phyloP scores from a whole-genome alignment of 2,329 filamentous ascomycete genomes.

The Arthrobotrys iridis region DNA sequence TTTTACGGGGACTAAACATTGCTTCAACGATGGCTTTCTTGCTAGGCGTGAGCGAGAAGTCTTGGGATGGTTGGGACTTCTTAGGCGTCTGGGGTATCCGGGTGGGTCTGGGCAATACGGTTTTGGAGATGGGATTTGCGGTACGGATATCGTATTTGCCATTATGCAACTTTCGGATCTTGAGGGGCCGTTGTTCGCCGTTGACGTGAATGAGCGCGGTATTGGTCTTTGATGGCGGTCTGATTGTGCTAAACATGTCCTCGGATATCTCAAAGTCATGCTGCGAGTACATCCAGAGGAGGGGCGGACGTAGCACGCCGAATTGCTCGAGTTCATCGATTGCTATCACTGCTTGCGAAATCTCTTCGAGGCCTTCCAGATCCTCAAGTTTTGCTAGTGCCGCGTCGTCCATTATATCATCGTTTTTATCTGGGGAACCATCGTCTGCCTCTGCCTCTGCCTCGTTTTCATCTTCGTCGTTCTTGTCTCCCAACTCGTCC shows the following conservation, averaged over 20 bases:
- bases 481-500: slow-evolving; percentile 65
- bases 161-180: slow-evolving; percentile 6
- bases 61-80: slow-evolving; percentile 30
- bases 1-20: slow-evolving; percentile 50
- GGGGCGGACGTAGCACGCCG: slow-evolving; percentile 19
- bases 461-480: slow-evolving; percentile 66
- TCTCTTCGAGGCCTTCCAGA: background rate
- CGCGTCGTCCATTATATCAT: slow-evolving; percentile 60
- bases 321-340: slow-evolving; percentile 44
- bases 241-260: slow-evolving; percentile 58
- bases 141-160: slow-evolving; percentile 43
- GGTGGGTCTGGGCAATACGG: background rate
- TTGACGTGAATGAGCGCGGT: slow-evolving; percentile 15
- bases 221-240: slow-evolving; percentile 27
- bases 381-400: slow-evolving; percentile 24
- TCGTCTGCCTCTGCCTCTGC: slow-evolving; percentile 56
- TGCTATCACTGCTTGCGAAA: slow-evolving; percentile 32
- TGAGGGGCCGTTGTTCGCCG: slow-evolving; percentile 21
- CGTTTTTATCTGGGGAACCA: slow-evolving; percentile 62
- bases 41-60: slow-evolving; percentile 30
- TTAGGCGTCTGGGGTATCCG: slow-evolving; percentile 28
- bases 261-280: slow-evolving; percentile 60
- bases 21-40: slow-evolving; percentile 42
- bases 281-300: slow-evolving; percentile 55
- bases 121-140: slow-evolving; percentile 21